These are phyloP conservation scores for Sutorius eximius DNA, from an alignment of 1,284 basidiomycete genomes.

Conservation along the genomic window DNA sequence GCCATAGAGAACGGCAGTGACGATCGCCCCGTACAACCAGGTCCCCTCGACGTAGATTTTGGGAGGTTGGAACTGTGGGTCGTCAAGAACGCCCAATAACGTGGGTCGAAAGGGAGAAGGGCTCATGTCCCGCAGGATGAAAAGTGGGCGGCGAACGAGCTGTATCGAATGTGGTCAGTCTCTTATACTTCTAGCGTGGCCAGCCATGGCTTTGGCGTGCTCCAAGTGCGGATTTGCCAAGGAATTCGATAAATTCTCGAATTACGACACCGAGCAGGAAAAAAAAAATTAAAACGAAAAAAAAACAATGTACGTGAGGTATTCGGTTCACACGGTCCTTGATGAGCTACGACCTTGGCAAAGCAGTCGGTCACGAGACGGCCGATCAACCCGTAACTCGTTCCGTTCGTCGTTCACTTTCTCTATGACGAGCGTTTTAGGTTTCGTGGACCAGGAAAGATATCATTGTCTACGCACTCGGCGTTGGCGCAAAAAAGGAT, in stretches of 20 bases:
- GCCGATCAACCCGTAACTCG: conserved; percentile 24
- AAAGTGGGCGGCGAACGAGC: neutral
- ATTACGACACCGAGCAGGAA: too few species aligned
- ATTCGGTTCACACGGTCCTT: too few species aligned
- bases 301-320: too few species aligned
- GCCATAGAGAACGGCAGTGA: conserved; percentile 32
- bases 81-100: conserved; percentile 15
- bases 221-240: neutral
- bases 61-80: conserved; percentile 19
- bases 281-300: too few species aligned
- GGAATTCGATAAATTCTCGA: too few species aligned
- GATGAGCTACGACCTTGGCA: conserved; percentile 32
- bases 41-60: conserved; percentile 29
- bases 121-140: conserved; percentile 1
- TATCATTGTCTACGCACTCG: conserved; percentile 31
- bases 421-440: conserved; percentile 7
- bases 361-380: conserved; percentile 24
- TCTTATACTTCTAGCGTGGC: too few species aligned
- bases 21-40: conserved; percentile 35
- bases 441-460: conserved; percentile 37
- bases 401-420: neutral
- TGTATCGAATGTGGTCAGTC: too few species aligned
- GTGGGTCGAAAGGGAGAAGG: neutral
- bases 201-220: neutral
- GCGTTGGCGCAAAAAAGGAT: conserved; percentile 33